Base-by-base conservation (phyloP, 2,329 filamentous ascomycete genomes). In the Balansia obtecta region DNA sequence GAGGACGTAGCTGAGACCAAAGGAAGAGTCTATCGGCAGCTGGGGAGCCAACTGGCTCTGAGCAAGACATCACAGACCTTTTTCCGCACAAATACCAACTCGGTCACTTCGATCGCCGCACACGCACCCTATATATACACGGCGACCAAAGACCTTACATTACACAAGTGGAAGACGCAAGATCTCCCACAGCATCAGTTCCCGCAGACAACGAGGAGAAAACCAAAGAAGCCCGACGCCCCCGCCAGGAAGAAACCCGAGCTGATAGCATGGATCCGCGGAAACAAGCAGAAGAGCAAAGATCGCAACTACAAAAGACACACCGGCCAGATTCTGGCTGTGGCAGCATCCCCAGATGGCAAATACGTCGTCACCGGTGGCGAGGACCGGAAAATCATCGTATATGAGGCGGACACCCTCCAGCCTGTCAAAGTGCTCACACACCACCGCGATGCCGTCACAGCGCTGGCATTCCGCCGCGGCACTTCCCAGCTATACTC, bases 401-500 rank as follows among this genome's bases (percentile, higher is more conserved):
- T 97, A 55, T 95, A 91, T 85, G 83, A 95, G 58, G 86, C 89
- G 11, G 79, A 79, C 48, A 85, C 83, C 1, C 75, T 98, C 46
- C 85, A 79, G 48, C 86, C 88, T 0, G 69, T 94, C 57, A 85
- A 85, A 58, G 82, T 91, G 3, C 95, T 97, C 65, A 82, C 80
- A n/a, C 88, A 95, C 53, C 93, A 98, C 69, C 82, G 93, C 53
- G 93, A 94, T 61, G 79, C 88, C 15, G 82, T 98, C 47, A 91
- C 86, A 7, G 84, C 85, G 0, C 72, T 98, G 16, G 85, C 84
- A 0, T 98, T 98, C 64, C 83, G 89, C 38, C 77, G 87, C 54
- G 87, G 86, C 46, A 90, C 86, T 15, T 95, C 96, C 61, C 90
- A 96, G 67, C 72, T 98, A 18, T 98, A 94, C 70, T 94, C 88